A percentile compares a stretch with the other conserved stretches of the same genome.
Evolutionary conservation across 1,284 basidiomycete genomes (phyloP).

Genomic region (Stygiomarasmius scandens): DNA sequence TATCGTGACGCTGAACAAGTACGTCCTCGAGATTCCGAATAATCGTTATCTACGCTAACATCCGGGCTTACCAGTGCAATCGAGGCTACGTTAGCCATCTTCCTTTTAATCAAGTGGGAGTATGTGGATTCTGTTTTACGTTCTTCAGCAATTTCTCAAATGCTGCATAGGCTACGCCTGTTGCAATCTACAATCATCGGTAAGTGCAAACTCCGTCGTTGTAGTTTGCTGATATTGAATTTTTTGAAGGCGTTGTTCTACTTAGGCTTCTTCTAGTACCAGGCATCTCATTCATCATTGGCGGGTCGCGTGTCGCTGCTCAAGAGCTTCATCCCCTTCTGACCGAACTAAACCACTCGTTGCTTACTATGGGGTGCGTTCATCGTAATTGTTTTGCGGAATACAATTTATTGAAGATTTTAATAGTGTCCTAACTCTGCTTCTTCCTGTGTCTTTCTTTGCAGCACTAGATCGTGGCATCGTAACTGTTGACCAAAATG

Average conservation of each 20-base stretch:
- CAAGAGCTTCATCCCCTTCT: conserved; percentile 52
- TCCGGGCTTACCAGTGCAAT: conserved; percentile 38
- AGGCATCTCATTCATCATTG: conserved; percentile 51
- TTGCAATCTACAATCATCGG: conserved; percentile 52
- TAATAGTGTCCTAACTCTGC: conserved; percentile 60
- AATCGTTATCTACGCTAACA: conserved; percentile 4
- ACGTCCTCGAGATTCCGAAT: conserved; percentile 15
- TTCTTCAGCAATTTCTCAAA: neutral
- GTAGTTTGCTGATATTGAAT: neutral
- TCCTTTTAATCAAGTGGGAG: conserved; percentile 67
- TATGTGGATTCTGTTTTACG: conserved; percentile 38
- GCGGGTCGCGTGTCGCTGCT: conserved; percentile 45
- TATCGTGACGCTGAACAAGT: conserved; percentile 66
- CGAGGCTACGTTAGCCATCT: conserved; percentile 69
- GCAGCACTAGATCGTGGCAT: conserved; percentile 52
- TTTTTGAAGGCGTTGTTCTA: conserved; percentile 44
- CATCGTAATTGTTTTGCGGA: neutral
- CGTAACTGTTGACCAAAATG: neutral
- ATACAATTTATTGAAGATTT: neutral
- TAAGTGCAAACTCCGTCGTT: conserved; percentile 21
- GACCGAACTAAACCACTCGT: conserved; percentile 64
- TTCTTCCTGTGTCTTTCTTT: conserved; percentile 69
- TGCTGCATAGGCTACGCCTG: conserved; percentile 35
- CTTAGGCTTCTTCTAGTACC: conserved; percentile 55
- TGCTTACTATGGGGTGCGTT: conserved; percentile 62